phyloP scores from a whole-genome alignment of 345 rosid genomes.

The Salix suchowensis region DNA sequence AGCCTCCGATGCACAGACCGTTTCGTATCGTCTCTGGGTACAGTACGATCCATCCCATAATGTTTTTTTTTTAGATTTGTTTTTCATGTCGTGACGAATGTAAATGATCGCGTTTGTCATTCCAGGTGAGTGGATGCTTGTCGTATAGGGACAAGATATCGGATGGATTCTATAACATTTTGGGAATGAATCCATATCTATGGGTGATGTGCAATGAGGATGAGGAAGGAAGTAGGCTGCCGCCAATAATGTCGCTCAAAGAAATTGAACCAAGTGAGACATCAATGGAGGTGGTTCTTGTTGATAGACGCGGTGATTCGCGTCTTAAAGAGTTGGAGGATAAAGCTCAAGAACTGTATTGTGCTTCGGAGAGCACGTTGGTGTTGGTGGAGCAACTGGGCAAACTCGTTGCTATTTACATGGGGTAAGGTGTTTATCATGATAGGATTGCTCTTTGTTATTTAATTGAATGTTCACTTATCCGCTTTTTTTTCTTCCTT shows the following conservation, averaged over 20 bases:
- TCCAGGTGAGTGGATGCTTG: slow-evolving; percentile 84
- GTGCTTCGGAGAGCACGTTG: slow-evolving; percentile 63
- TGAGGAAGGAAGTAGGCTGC: slow-evolving; percentile 61
- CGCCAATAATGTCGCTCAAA: slow-evolving; percentile 62
- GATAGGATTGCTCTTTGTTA: neutral
- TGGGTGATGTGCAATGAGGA: slow-evolving; percentile 85
- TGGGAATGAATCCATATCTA: slow-evolving; percentile 92
- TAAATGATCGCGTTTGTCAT: neutral
- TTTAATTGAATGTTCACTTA: neutral
- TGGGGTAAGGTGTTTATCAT: slow-evolving; percentile 54
- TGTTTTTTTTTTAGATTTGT: no score
- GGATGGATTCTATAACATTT: slow-evolving; percentile 86
- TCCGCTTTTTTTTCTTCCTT: neutral
- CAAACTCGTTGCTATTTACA: slow-evolving; percentile 73
- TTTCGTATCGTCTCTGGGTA: slow-evolving; percentile 93
- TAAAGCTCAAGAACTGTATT: slow-evolving; percentile 74
- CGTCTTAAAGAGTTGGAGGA: slow-evolving; percentile 79
- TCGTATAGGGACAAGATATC: slow-evolving; percentile 79
- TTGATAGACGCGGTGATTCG: slow-evolving; percentile 65
- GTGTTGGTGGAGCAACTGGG: slow-evolving; percentile 80
- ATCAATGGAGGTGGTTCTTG: slow-evolving; percentile 80
- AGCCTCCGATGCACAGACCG: slow-evolving; percentile 45
- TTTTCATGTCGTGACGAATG: neutral
- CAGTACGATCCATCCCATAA: no score
- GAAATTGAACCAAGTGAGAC: slow-evolving; percentile 64